A percentile compares a stretch with the other conserved stretches of the same genome.
phyloP scores from a whole-genome alignment of 2,329 filamentous ascomycete species.

The Periconia digitata region DNA sequence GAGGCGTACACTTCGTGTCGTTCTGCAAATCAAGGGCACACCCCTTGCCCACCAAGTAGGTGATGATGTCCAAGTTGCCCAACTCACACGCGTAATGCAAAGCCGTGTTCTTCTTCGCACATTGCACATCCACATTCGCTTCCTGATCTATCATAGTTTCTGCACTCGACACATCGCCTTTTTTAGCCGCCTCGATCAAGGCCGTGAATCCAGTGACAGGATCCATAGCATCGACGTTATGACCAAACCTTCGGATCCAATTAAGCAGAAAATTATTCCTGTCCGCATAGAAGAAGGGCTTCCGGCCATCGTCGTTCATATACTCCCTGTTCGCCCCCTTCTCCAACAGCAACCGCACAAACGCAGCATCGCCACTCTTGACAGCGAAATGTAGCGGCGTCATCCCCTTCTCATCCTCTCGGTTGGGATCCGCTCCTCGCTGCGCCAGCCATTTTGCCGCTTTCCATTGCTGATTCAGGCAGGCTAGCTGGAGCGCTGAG shows the following conservation, averaged over 20 bases:
- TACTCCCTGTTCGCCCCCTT: slow-evolving; percentile 1
- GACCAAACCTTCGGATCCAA: slow-evolving; percentile 1
- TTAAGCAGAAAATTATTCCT: slow-evolving; percentile 2
- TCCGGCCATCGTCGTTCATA: background rate
- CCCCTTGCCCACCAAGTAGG: background rate
- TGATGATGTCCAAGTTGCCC: background rate
- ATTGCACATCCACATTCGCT: background rate
- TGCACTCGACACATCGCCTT: background rate
- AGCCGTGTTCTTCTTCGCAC: slow-evolving; percentile 2
- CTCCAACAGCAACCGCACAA: slow-evolving; percentile 2
- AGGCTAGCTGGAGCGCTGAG: slow-evolving; percentile 1
- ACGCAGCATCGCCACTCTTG: background rate
- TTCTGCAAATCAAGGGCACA: background rate
- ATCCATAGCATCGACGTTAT: slow-evolving; percentile 1
- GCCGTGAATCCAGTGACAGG: background rate
- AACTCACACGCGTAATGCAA: slow-evolving; percentile 1
- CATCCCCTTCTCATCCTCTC: background rate
- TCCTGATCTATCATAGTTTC: background rate
- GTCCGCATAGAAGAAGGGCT: slow-evolving; percentile 1
- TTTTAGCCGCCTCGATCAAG: background rate
- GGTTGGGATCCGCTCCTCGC: slow-evolving; percentile 1
- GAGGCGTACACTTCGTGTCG: background rate
- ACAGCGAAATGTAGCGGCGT: slow-evolving; percentile 2
- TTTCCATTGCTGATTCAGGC: background rate
- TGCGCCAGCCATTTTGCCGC: slow-evolving; percentile 1